phyloP scores from a whole-genome alignment of 345 rosid species.

The Limnanthes douglasii region DNA sequence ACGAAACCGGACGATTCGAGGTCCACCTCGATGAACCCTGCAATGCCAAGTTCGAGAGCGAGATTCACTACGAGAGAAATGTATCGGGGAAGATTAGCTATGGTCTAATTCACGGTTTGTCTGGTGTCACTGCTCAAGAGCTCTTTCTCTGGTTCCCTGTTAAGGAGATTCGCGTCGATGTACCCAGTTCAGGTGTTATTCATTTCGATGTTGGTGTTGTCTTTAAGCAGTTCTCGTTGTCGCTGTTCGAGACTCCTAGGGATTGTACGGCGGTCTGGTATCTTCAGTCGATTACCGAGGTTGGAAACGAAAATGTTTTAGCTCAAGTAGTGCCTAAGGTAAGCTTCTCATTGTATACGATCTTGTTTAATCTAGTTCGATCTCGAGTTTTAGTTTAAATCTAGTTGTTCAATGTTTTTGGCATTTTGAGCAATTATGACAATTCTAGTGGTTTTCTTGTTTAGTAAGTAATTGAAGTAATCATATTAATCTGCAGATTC shows the following conservation, averaged over 20 bases:
- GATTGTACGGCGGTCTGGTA: no score
- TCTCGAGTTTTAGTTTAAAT: no score
- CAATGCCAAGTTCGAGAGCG: conserved; percentile 72
- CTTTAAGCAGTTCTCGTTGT: conserved; percentile 60
- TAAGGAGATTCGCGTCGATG: conserved; percentile 58
- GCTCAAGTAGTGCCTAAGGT: no score
- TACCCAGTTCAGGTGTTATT: conserved; percentile 71
- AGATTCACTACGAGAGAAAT: conserved; percentile 64
- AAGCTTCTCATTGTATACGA: no score
- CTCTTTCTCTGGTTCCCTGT: conserved; percentile 85
- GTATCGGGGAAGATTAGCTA: conserved; percentile 50
- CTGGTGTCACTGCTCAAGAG: conserved; percentile 72
- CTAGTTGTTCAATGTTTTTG: no score
- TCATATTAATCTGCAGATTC: no score
- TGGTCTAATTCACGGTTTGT: conserved; percentile 52
- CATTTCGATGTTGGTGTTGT: conserved; percentile 79
- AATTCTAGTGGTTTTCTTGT: no score
- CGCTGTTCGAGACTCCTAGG: conserved; percentile 61
- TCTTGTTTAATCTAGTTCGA: no score
- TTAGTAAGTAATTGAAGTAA: no score
- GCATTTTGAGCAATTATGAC: no score
- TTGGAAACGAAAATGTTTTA: no score
- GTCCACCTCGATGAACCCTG: conserved; percentile 64
- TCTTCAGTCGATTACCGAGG: no score
- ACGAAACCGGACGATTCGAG: conserved; percentile 43